phyloP scores from a whole-genome alignment of 768 basidiomycete genomes.

The Infundibulicybe gibba region DNA sequence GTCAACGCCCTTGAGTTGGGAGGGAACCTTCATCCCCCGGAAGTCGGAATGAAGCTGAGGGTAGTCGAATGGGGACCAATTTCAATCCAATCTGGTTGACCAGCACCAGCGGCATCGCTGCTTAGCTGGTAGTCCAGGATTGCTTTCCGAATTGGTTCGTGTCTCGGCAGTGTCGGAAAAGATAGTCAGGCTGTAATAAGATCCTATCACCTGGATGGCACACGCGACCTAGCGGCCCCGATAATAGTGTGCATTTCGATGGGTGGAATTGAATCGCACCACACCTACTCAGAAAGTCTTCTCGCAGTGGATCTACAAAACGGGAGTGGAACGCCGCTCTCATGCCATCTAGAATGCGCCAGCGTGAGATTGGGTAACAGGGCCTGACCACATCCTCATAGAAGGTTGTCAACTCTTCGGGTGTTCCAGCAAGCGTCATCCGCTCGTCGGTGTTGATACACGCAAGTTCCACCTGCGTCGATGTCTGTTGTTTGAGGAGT shows the following conservation, averaged over 20 bases:
- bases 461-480: constrained; percentile 1
- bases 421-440: constrained; percentile 2
- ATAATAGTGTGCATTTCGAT: constrained; percentile 1
- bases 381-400: neutral
- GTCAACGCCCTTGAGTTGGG: neutral
- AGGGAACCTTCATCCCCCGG: constrained; percentile 1
- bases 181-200: constrained; percentile 1
- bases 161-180: constrained; percentile 3
- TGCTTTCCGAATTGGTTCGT: constrained; percentile 4
- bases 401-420: constrained; percentile 1
- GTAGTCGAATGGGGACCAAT: constrained; percentile 4
- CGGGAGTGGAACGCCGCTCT: constrained; percentile 4
- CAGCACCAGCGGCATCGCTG: neutral
- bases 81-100: constrained; percentile 5
- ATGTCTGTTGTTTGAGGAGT: neutral
- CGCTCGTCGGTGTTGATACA: constrained; percentile 3
- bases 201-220: constrained; percentile 1
- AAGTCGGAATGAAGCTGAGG: constrained; percentile 1
- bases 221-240: neutral
- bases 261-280: constrained; percentile 1
- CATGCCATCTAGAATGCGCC: constrained; percentile 3
- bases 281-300: neutral
- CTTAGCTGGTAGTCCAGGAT: neutral
- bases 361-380: neutral
- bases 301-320: constrained; percentile 1